Conservation (phyloP, 2,329 filamentous ascomycete species). For the Ophiostoma ips region DNA sequence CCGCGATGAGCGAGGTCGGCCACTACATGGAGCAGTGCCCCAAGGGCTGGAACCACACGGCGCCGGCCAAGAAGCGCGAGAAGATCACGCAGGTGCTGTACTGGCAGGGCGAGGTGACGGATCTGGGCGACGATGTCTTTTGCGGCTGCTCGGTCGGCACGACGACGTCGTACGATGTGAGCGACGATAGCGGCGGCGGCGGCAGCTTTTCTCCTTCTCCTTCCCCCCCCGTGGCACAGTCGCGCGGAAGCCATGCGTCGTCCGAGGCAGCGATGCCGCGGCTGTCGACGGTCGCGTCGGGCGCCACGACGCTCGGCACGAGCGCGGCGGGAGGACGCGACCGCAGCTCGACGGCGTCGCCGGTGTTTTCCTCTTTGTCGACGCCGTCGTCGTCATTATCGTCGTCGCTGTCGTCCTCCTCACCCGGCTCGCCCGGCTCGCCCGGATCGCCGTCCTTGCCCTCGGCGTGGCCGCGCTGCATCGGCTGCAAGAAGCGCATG, state of each 20-base stretch:
- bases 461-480: not conserved
- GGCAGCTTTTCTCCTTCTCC: too few relatives aligned
- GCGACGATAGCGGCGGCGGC: not conserved
- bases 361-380: not conserved
- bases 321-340: not conserved
- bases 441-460: not conserved
- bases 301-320: not conserved
- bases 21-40: constrained; percentile 3
- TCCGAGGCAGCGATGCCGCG: not conserved
- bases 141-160: constrained; percentile 19
- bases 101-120: constrained; percentile 36
- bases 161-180: not conserved
- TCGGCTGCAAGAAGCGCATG: not conserved
- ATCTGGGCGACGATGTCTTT: constrained; percentile 17
- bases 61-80: constrained; percentile 9
- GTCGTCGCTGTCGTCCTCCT: not conserved
- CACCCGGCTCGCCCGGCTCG: not conserved
- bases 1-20: not conserved
- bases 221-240: not conserved
- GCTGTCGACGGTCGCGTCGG: not conserved
- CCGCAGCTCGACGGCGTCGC: not conserved
- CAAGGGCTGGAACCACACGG: constrained; percentile 9
- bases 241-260: not conserved
- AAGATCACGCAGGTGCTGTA: constrained; percentile 28
- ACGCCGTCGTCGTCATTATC: not conserved